A percentile compares a stretch with the other conserved stretches of the same genome.
Conservation (phyloP, 129 eudicot species). For the Chrysanthemum seticuspe region DNA sequence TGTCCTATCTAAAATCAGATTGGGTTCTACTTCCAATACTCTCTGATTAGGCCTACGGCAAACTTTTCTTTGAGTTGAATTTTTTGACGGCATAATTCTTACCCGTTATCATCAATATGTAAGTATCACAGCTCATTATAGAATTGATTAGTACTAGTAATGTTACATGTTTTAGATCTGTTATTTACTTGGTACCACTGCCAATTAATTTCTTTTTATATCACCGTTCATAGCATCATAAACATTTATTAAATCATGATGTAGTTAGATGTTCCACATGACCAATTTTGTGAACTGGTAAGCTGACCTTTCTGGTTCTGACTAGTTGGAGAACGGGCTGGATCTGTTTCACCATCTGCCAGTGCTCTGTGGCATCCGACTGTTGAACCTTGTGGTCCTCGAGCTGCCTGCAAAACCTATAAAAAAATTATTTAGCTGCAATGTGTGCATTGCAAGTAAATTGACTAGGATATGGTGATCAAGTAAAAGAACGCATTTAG, state of each 20-base stretch:
- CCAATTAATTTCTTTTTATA: no score
- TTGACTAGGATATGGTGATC: neutral
- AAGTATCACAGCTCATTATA: no score
- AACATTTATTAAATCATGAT: no score
- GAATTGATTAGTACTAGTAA: no score
- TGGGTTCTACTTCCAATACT: neutral
- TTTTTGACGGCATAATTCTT: neutral
- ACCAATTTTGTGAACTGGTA: neutral
- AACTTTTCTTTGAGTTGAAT: neutral
- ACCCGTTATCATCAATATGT: no score
- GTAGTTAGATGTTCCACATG: neutral
- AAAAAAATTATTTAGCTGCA: neutral
- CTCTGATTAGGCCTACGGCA: neutral
- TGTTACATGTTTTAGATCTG: neutral
- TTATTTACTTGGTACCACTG: neutral
- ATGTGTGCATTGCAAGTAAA: neutral
- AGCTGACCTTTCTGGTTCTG: constrained; percentile 22
- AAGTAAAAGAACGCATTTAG: no score
- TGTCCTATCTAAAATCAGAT: neutral
- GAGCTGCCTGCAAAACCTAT: constrained; percentile 20
- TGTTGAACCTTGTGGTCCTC: constrained; percentile 27
- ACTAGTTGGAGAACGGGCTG: constrained; percentile 15
- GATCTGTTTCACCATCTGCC: constrained; percentile 22
- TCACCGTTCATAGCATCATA: no score
- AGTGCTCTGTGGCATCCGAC: constrained; percentile 21